A percentile compares a stretch with the other conserved stretches of the same genome.
These are phyloP conservation scores for Aspergillus brunneoviolaceus DNA, from an alignment of 2,329 filamentous ascomycete species.

Conservation along the genomic window DNA sequence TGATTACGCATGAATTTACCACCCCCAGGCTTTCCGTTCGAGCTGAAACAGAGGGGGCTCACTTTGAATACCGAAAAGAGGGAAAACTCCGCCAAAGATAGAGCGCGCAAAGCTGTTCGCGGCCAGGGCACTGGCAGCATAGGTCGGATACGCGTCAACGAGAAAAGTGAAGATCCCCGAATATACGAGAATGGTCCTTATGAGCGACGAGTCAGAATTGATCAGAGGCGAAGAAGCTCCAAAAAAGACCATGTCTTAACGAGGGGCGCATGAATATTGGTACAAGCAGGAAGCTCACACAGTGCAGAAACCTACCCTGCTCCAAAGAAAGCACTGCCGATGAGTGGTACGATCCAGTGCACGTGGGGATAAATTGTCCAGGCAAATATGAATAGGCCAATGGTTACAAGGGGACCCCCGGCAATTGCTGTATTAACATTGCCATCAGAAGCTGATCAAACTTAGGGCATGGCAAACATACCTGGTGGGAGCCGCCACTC, in stretches of 20 bases:
- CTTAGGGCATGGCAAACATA: constrained; percentile 30
- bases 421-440: constrained; percentile 51
- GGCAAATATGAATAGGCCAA: constrained; percentile 83
- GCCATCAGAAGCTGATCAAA: constrained; percentile 7
- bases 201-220: constrained; percentile 19
- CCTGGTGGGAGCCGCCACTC: constrained; percentile 79
- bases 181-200: constrained; percentile 76
- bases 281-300: background rate
- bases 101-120: constrained; percentile 80
- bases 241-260: background rate
- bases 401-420: constrained; percentile 74
- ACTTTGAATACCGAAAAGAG: constrained; percentile 67
- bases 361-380: constrained; percentile 75
- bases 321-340: constrained; percentile 71
- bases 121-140: constrained; percentile 64
- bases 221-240: background rate
- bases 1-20: background rate
- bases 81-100: constrained; percentile 75
- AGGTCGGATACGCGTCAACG: constrained; percentile 58
- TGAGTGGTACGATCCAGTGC: constrained; percentile 74
- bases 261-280: background rate
- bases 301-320: constrained; percentile 57
- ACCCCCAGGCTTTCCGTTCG: background rate
- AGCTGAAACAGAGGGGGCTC: constrained; percentile 21
- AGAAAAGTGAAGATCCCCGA: constrained; percentile 86